Base-by-base conservation (phyloP, 345 rosid genomes). In the Odontarrhena argentea region DNA sequence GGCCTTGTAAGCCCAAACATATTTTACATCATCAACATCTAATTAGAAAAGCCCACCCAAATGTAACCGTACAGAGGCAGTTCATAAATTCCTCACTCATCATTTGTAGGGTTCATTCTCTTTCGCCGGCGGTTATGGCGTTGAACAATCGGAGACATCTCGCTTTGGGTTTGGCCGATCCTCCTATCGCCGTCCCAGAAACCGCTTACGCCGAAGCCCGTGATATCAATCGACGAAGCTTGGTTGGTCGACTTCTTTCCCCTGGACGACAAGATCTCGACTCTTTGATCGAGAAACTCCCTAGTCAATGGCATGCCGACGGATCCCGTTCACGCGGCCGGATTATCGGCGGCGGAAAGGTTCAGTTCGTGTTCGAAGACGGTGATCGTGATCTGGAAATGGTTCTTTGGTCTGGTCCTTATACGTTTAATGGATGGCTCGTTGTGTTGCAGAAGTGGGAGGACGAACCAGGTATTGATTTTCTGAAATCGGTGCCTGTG, bases 381-480 rank as follows among this genome's bases (percentile, higher is more conserved):
- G 9, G 60, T 51, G 18, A 18, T 18, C 11, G 49, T 0, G 69
- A 49, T 49, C 13, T 65, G 50, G 69, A 53, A 1, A 51, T 28
- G 58, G 60, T 10, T 13, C 58, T 65, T 4, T 40, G 60, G 50
- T 52, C n/a, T 2, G 69, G 60, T 41, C 69, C 69, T 26, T 52
- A 38, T 7, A 41, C 40, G 32, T 41, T 3, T n/a, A 41, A 65
- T 30, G 51, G 60, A 13, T 52, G 50, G 48, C 60, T 65, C 56
- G 24, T 53, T 13, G 69, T 52, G 42, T 41, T 65, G 36, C 41
- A 53, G 50, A 30, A 13, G 1, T 65, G 69, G 69, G 60, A 65
- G 1, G 69, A 65, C 15, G 60, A 41, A 7, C 69, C 4, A 15
- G 69, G 60, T 53, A 60, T 42, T 7, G 41, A 26, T 3, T 65